A percentile compares a stretch with the other conserved stretches of the same genome.
Evolutionary conservation across 139 green algal species (phyloP).

Genomic region (Cymbomonas tetramitiformis): DNA sequence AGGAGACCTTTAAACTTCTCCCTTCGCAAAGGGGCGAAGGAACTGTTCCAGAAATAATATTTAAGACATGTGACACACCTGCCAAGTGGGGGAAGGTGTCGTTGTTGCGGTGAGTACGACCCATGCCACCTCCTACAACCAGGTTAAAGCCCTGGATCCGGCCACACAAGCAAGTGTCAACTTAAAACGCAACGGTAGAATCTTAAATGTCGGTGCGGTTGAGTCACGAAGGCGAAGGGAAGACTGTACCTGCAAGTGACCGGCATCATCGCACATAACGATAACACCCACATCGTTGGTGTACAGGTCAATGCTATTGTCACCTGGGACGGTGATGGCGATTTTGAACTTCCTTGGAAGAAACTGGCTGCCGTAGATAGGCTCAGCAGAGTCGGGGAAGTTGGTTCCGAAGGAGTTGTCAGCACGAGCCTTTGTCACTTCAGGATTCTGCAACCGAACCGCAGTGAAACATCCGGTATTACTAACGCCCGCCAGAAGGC

Average conservation of each 20-base stretch:
- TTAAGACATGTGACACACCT: too few relatives aligned
- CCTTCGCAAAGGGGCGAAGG: too few relatives aligned
- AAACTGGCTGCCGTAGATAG: constrained; percentile 90
- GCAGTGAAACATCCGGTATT: too few relatives aligned
- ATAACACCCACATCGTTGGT: constrained; percentile 89
- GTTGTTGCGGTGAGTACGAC: constrained; percentile 68
- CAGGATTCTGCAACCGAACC: constrained; percentile 31
- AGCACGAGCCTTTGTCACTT: constrained; percentile 26
- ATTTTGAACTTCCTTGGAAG: constrained; percentile 99
- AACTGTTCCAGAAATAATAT: too few relatives aligned
- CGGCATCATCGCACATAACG: constrained; percentile 54
- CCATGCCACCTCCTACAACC: constrained; percentile 86
- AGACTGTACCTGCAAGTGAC: too few relatives aligned
- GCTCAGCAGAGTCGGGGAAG: constrained; percentile 80
- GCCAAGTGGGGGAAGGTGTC: constrained; percentile 81
- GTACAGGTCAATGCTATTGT: constrained; percentile 92
- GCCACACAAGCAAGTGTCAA: constrained; percentile 22
- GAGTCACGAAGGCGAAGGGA: too few relatives aligned
- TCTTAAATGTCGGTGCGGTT: too few relatives aligned
- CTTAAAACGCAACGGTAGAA: too few relatives aligned
- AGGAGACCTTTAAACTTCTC: too few relatives aligned
- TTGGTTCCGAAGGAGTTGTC: constrained; percentile 88
- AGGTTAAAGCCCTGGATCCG: constrained; percentile 95
- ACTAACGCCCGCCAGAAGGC: too few relatives aligned
- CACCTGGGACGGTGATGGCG: constrained; percentile 66